These are phyloP conservation scores for Gastrodia elata DNA, from an alignment of 106 monocot species.

Conservation along the genomic window DNA sequence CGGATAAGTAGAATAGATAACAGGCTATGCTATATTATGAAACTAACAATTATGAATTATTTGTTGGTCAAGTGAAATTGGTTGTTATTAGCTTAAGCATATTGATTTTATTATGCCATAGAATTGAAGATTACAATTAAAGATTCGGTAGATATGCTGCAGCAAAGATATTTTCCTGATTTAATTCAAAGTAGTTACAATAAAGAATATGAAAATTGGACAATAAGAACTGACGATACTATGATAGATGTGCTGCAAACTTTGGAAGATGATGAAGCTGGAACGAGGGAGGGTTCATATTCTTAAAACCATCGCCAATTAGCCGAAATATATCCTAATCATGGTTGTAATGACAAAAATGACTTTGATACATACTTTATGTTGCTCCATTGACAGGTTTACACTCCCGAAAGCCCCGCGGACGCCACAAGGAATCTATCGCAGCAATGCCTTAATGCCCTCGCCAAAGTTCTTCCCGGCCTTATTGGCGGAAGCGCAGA, in stretches of 20 bases:
- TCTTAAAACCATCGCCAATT: neutral
- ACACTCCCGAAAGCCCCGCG: constrained; percentile 59
- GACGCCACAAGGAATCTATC: constrained; percentile 70
- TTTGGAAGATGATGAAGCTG: neutral
- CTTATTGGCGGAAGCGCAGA: constrained; percentile 71
- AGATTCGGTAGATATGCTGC: too few relatives aligned
- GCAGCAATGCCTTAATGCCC: constrained; percentile 57
- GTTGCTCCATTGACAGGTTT: constrained; percentile 23
- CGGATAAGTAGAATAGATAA: neutral
- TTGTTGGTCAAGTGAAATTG: neutral
- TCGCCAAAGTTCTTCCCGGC: constrained; percentile 56
- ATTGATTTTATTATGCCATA: neutral
- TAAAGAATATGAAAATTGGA: too few relatives aligned
- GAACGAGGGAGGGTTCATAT: neutral
- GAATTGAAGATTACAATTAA: neutral
- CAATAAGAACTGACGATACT: too few relatives aligned
- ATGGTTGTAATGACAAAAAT: neutral
- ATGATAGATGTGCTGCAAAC: too few relatives aligned
- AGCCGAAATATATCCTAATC: neutral
- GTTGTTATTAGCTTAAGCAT: neutral
- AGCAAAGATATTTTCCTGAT: too few relatives aligned
- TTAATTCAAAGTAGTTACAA: too few relatives aligned
- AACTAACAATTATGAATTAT: too few relatives aligned
- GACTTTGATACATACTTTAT: neutral
- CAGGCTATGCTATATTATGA: neutral